A percentile compares a stretch with the other conserved stretches of the same genome.
Evolutionary conservation across 2,329 filamentous ascomycete species (phyloP).

Genomic region (Aspergillus amoenus): DNA sequence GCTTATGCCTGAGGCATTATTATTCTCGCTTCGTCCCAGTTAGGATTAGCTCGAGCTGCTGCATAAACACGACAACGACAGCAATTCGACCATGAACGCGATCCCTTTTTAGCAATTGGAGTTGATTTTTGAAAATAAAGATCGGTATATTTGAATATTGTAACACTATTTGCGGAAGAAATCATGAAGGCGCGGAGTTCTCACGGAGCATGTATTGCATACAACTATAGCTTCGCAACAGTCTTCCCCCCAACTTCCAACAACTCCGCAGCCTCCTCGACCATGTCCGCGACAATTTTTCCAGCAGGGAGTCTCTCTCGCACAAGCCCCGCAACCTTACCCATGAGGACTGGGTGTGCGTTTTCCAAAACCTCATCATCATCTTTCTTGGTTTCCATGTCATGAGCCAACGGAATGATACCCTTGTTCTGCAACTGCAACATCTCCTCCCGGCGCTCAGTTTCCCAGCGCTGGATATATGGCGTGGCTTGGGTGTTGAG

Average conservation of each 20-base stretch:
- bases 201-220: too few relatives aligned
- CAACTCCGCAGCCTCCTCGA: conserved; percentile 72
- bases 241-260: conserved; percentile 43
- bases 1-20: background rate
- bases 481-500: background rate
- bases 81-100: conserved; percentile 27
- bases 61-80: too few relatives aligned
- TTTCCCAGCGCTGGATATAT: conserved; percentile 96
- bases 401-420: conserved; percentile 87
- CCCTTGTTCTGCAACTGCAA: conserved; percentile 88
- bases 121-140: too few relatives aligned
- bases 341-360: conserved; percentile 90
- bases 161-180: too few relatives aligned
- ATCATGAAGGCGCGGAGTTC: too few relatives aligned
- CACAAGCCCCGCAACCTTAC: conserved; percentile 90
- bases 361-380: conserved; percentile 89
- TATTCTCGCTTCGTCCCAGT: background rate
- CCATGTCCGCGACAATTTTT: conserved; percentile 90
- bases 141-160: too few relatives aligned
- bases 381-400: conserved; percentile 76
- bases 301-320: conserved; percentile 90
- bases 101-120: background rate
- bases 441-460: conserved; percentile 85
- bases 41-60: background rate
- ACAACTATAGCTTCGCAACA: conserved; percentile 1